Conservation (phyloP, 148 eudicot species). For the Rhododendron williamsianum region DNA sequence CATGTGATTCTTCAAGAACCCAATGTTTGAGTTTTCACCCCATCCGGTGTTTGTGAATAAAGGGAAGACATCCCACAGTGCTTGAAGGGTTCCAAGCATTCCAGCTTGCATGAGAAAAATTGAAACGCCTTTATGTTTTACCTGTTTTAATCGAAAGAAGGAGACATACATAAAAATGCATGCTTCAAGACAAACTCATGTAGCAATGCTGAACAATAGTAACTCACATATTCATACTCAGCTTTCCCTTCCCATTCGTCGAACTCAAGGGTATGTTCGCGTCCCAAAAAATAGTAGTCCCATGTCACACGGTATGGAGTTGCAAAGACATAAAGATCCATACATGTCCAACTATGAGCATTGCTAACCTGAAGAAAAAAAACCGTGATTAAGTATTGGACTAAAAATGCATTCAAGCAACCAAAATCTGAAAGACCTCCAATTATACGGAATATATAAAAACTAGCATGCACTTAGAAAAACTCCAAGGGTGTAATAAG, state of each 20-base stretch:
- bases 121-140: constrained; percentile 62
- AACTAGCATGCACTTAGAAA: background rate
- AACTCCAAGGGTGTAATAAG: background rate
- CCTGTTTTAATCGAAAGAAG: constrained; percentile 33
- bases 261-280: constrained; percentile 74
- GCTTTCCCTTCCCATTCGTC: constrained; percentile 74
- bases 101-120: constrained; percentile 92
- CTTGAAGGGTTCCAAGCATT: constrained; percentile 75
- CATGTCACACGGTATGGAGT: constrained; percentile 91
- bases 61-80: constrained; percentile 82
- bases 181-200: background rate
- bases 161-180: background rate
- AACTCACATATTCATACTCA: constrained; percentile 82
- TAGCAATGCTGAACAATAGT: background rate
- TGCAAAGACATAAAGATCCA: constrained; percentile 82
- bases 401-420: background rate
- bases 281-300: constrained; percentile 70
- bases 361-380: constrained; percentile 39
- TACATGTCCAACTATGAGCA: constrained; percentile 87
- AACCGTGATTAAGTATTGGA: background rate
- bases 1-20: constrained; percentile 78
- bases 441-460: background rate
- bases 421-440: background rate
- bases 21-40: constrained; percentile 78
- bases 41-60: constrained; percentile 68